phyloP scores from a whole-genome alignment of 441 rosid species.

The Populus trichocarpa region DNA sequence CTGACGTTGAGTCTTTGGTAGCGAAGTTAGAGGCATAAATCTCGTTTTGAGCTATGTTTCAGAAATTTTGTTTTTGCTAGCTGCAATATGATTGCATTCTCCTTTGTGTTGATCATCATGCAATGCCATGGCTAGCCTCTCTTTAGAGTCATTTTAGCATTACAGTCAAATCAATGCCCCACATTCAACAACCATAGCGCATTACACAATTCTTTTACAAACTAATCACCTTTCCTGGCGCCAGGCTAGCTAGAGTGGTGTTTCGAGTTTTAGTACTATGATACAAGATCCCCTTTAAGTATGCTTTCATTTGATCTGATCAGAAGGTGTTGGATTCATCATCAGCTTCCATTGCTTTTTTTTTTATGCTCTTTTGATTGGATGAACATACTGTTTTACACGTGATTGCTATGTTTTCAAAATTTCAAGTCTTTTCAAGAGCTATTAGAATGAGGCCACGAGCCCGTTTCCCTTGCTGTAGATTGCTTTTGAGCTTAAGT shows the following conservation, averaged over 20 bases:
- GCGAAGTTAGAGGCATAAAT: background rate
- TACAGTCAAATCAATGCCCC: background rate
- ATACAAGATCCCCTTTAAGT: conserved; percentile 23
- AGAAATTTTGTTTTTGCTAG: background rate
- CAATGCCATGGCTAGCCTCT: too few relatives aligned
- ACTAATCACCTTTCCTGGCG: conserved; percentile 21
- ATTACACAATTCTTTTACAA: background rate
- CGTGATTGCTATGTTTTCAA: conserved; percentile 13
- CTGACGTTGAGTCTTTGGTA: background rate
- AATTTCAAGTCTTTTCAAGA: conserved; percentile 15
- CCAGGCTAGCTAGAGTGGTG: conserved; percentile 31
- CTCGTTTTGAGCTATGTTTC: background rate
- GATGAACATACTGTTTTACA: conserved; percentile 8
- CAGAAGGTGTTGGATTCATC: conserved; percentile 35
- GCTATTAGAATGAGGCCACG: conserved; percentile 1
- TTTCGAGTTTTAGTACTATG: conserved; percentile 26
- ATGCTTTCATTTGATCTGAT: conserved; percentile 21
- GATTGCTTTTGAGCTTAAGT: background rate
- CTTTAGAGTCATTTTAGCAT: background rate
- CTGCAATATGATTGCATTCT: background rate
- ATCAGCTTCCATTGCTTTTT: conserved; percentile 40
- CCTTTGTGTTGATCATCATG: background rate
- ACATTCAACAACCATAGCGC: background rate
- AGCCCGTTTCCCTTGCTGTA: conserved; percentile 18
- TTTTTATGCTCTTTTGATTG: conserved; percentile 19